These are phyloP conservation scores for Tanacetum coccineum DNA, from an alignment of 129 eudicot species.

Conservation along the genomic window DNA sequence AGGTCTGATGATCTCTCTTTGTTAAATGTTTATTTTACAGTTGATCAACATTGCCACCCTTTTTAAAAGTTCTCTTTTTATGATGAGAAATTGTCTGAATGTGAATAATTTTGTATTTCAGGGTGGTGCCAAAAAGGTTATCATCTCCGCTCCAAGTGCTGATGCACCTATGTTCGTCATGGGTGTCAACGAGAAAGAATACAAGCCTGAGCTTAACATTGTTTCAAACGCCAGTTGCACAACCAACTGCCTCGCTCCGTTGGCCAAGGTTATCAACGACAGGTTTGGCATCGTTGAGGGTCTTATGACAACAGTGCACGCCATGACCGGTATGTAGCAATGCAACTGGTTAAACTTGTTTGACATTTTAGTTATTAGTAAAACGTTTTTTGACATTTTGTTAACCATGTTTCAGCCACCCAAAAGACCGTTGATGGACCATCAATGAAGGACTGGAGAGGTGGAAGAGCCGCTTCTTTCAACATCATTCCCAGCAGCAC, in stretches of 20 bases:
- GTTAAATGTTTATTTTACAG: not conserved
- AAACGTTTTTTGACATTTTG: not conserved
- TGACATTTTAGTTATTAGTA: not conserved
- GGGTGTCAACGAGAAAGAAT: slow-evolving; percentile 80
- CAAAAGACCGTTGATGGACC: slow-evolving; percentile 99
- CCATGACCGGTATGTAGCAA: slow-evolving; percentile 52
- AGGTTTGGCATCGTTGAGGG: slow-evolving; percentile 85
- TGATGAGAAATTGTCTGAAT: not conserved
- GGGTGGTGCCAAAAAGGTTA: slow-evolving; percentile 92
- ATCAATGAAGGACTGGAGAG: slow-evolving; percentile 96
- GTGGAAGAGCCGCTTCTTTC: slow-evolving; percentile 98
- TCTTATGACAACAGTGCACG: slow-evolving; percentile 77
- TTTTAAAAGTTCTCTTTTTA: too few relatives aligned
- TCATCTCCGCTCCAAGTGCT: slow-evolving; percentile 76
- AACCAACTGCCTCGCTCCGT: slow-evolving; percentile 86
- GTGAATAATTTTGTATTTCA: slow-evolving; percentile 18
- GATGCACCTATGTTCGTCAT: slow-evolving; percentile 91
- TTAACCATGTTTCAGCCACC: slow-evolving; percentile 50
- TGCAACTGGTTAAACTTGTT: not conserved
- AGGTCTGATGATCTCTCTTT: slow-evolving; percentile 35
- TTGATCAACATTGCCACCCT: not conserved
- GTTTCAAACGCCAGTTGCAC: slow-evolving; percentile 88
- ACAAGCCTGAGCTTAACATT: slow-evolving; percentile 55
- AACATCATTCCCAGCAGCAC: slow-evolving; percentile 99
- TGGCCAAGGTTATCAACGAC: slow-evolving; percentile 75